These are phyloP conservation scores for Leptosphaerulina australis DNA, from an alignment of 2,329 filamentous ascomycete genomes.

Conservation along the genomic window DNA sequence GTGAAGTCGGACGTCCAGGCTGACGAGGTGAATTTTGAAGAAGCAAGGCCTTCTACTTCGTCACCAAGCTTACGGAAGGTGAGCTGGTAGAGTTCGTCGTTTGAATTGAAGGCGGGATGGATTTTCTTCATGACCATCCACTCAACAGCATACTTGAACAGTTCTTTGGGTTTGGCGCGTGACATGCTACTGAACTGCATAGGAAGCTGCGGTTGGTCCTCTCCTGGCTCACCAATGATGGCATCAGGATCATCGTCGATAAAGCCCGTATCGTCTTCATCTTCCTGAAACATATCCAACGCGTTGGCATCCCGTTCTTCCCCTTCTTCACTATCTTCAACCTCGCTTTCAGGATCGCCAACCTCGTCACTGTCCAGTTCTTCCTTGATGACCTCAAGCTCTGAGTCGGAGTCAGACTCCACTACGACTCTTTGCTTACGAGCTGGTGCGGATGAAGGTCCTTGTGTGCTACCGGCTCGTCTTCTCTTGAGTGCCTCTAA, in stretches of 20 bases:
- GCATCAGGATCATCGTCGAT: conserved; percentile 66
- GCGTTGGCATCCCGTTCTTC: conserved; percentile 37
- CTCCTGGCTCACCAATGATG: conserved; percentile 53
- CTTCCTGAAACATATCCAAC: conserved; percentile 57
- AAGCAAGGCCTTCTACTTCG: conserved; percentile 70
- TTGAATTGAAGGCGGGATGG: conserved; percentile 70
- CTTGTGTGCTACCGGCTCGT: conserved; percentile 41
- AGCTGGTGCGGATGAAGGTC: conserved; percentile 33
- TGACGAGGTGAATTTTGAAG: conserved; percentile 73
- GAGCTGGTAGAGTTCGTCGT: conserved; percentile 68
- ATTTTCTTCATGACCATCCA: conserved; percentile 84
- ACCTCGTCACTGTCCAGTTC: conserved; percentile 34
- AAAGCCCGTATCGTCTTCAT: conserved; percentile 67
- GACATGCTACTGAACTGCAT: conserved; percentile 71
- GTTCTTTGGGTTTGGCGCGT: conserved; percentile 70
- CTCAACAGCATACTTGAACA: conserved; percentile 75
- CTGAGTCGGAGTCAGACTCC: conserved; percentile 35
- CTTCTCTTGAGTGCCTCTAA: conserved; percentile 53
- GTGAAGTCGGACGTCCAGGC: conserved; percentile 72
- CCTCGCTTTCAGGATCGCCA: conserved; percentile 25
- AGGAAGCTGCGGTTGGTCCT: conserved; percentile 65
- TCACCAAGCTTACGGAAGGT: conserved; percentile 75
- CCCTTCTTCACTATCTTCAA: conserved; percentile 37
- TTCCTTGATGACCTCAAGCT: conserved; percentile 42
- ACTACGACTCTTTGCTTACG: conserved; percentile 31